Percentiles rank a stretch among this genome's conserved stretches.
phyloP scores from a whole-genome alignment of 306 rosid genomes.

The Corylus americana region DNA sequence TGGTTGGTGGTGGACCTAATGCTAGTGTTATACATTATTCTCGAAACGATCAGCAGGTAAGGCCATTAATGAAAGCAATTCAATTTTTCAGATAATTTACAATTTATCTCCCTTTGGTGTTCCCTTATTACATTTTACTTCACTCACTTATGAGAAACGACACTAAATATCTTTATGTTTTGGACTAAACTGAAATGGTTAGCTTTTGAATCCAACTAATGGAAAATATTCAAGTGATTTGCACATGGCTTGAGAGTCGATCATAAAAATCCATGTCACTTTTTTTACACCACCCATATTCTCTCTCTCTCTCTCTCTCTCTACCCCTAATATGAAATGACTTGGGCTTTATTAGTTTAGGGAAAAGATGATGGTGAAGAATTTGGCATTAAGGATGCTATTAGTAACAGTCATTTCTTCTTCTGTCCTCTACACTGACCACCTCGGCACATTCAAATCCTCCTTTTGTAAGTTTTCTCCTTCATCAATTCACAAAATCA shows the following conservation, averaged over 20 bases:
- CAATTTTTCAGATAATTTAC: neutral
- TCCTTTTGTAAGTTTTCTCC: neutral
- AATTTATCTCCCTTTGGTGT: neutral
- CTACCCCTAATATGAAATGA: neutral
- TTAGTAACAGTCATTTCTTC: neutral
- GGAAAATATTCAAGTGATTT: neutral
- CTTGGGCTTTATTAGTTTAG: neutral
- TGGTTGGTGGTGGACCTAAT: conserved; percentile 94
- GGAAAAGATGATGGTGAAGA: neutral
- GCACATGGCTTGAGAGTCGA: neutral
- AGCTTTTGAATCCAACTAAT: neutral
- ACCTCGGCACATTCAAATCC: neutral
- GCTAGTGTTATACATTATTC: conserved; percentile 86
- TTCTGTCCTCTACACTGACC: neutral
- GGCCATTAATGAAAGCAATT: conserved; percentile 24
- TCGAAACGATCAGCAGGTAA: conserved; percentile 90
- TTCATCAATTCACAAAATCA: neutral
- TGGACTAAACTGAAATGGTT: neutral
- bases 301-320: neutral
- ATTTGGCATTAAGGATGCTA: neutral
- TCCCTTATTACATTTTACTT: neutral
- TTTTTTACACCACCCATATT: neutral
- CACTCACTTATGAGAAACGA: too few species aligned
- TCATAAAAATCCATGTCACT: neutral
- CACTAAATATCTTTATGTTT: neutral